phyloP scores from a whole-genome alignment of 1,284 basidiomycete species.

The Agroathelia rolfsii region DNA sequence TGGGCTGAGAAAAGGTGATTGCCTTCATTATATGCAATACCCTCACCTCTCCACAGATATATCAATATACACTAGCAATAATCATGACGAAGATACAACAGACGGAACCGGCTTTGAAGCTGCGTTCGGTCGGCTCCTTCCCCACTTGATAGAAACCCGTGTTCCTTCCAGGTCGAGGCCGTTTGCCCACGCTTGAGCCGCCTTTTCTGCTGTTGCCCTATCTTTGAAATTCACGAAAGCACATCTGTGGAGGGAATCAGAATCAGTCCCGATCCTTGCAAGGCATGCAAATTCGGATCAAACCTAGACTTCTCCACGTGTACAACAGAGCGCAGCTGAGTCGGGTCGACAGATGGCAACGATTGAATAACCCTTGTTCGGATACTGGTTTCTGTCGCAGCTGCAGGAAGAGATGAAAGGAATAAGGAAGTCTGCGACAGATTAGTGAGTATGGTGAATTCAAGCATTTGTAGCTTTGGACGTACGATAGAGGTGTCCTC shows the following conservation, averaged over 20 bases:
- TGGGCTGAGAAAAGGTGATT: too few species aligned
- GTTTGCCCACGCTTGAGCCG: slow-evolving; percentile 78
- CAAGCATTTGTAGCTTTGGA: slow-evolving; percentile 12
- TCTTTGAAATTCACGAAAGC: slow-evolving; percentile 94
- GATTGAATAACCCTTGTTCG: slow-evolving; percentile 69
- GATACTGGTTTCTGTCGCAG: slow-evolving; percentile 68
- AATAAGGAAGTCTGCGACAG: slow-evolving; percentile 77
- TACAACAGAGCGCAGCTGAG: slow-evolving; percentile 74
- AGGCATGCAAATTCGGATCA: slow-evolving; percentile 11
- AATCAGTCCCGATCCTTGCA: neutral
- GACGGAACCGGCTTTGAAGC: slow-evolving; percentile 21
- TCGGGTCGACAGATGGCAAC: slow-evolving; percentile 58
- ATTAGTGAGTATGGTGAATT: slow-evolving; percentile 7
- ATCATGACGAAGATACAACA: too few species aligned
- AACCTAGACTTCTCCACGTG: slow-evolving; percentile 77
- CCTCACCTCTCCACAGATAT: too few species aligned
- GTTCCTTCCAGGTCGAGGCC: slow-evolving; percentile 82
- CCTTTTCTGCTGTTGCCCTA: slow-evolving; percentile 72
- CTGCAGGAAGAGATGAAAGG: slow-evolving; percentile 73
- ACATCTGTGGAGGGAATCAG: slow-evolving; percentile 44
- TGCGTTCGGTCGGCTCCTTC: slow-evolving; percentile 46
- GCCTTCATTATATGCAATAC: too few species aligned
- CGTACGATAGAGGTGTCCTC: slow-evolving; percentile 80
- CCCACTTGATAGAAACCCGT: slow-evolving; percentile 80
- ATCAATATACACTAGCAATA: too few species aligned